Conservation (phyloP, 208 protist genomes). For the Wallacemonas collosoma region DNA sequence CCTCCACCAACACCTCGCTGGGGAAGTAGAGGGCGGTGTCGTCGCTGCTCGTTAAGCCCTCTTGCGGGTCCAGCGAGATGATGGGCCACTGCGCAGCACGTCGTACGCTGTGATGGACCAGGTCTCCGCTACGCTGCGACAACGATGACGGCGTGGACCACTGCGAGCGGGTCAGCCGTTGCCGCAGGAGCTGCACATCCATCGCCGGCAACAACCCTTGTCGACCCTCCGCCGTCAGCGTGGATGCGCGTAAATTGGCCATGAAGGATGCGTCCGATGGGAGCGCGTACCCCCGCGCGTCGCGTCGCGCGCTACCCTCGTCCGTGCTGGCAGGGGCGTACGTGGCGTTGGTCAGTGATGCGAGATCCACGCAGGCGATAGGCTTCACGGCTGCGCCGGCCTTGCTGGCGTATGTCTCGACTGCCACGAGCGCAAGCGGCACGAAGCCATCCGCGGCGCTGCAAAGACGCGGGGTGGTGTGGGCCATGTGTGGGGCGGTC, state of each 20-base stretch:
- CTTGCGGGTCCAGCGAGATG: constrained; percentile 14
- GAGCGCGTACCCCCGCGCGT: background rate
- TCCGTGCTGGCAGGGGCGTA: background rate
- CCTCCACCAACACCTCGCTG: constrained; percentile 38
- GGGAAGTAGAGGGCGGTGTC: constrained; percentile 25
- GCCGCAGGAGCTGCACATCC: constrained; percentile 24
- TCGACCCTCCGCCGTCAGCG: background rate
- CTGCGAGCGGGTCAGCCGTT: constrained; percentile 20
- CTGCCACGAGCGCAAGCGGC: constrained; percentile 1
- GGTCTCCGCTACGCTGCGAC: too few species aligned
- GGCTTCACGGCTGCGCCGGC: background rate
- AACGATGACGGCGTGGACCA: constrained; percentile 16
- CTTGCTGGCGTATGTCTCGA: background rate
- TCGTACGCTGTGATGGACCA: background rate
- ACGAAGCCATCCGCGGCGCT: background rate
- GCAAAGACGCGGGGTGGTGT: too few species aligned
- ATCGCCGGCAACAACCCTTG: background rate
- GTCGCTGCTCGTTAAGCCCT: constrained; percentile 21
- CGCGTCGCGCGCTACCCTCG: background rate
- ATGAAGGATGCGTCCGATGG: constrained; percentile 6
- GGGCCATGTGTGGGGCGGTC: too few species aligned
- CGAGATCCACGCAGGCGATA: background rate
- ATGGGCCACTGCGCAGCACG: constrained; percentile 8
- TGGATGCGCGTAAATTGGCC: background rate
- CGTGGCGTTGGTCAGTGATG: constrained; percentile 5